Conservation (phyloP, 306 rosid species). For the Rosa persica region DNA sequence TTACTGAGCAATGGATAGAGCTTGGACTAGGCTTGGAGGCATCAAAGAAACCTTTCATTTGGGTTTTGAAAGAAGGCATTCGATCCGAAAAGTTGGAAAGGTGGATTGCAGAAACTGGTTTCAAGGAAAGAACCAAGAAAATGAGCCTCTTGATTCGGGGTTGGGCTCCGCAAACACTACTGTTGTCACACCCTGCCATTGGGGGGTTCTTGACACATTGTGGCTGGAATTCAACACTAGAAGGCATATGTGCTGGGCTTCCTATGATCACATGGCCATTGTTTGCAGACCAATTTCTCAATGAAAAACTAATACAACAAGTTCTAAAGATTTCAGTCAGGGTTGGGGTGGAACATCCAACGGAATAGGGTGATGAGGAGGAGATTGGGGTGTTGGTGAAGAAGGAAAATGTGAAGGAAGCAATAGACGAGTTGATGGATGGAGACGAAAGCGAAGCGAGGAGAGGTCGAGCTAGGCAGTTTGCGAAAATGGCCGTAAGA, state of each 20-base stretch:
- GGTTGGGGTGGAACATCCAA: conserved; percentile 45
- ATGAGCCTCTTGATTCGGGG: conserved; percentile 43
- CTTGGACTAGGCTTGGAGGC: conserved; percentile 42
- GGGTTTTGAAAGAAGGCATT: conserved; percentile 21
- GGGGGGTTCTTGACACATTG: conserved; percentile 62
- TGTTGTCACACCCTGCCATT: conserved; percentile 48
- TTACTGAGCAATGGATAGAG: conserved; percentile 27
- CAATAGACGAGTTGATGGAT: conserved; percentile 38
- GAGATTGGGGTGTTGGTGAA: conserved; percentile 39
- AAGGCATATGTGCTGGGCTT: conserved; percentile 49
- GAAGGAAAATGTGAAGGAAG: conserved; percentile 39
- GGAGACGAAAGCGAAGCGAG: conserved; percentile 37
- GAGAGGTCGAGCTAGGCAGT: conserved; percentile 34
- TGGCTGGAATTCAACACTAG: conserved; percentile 61
- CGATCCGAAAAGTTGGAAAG: conserved; percentile 31
- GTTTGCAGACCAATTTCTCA: conserved; percentile 55
- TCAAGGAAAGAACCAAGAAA: conserved; percentile 38
- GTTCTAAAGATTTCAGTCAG: conserved; percentile 42
- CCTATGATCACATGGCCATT: conserved; percentile 67
- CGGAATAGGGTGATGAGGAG: conserved; percentile 50
- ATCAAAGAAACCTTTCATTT: conserved; percentile 37
- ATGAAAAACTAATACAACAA: conserved; percentile 46
- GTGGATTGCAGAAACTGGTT: conserved; percentile 45
- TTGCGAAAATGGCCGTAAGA: conserved; percentile 41
- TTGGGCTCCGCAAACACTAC: conserved; percentile 64